A percentile compares a stretch with the other conserved stretches of the same genome.
Conservation (phyloP, 2,329 filamentous ascomycete species). For the Pseudogymnoascus sp. region DNA sequence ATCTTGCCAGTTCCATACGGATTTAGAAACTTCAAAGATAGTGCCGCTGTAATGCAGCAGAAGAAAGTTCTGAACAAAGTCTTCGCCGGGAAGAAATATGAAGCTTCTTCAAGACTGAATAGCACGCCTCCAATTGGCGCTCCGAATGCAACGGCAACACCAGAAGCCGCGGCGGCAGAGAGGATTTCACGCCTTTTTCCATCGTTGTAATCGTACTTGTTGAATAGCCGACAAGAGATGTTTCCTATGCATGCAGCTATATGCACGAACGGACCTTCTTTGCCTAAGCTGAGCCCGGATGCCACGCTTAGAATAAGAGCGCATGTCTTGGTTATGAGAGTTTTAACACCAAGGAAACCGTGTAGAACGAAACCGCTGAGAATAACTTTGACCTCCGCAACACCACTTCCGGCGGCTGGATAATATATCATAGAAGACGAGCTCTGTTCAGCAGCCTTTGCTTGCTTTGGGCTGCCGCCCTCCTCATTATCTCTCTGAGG, state of each 20-base stretch:
- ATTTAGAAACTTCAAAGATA: slow-evolving; percentile 90
- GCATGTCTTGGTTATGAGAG: slow-evolving; percentile 74
- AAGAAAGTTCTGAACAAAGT: slow-evolving; percentile 97
- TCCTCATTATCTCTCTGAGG: slow-evolving; percentile 31
- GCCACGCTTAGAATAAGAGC: slow-evolving; percentile 82
- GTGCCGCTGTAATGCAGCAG: slow-evolving; percentile 86
- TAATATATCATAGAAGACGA: slow-evolving; percentile 82
- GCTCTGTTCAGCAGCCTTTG: slow-evolving; percentile 15
- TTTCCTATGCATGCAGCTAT: slow-evolving; percentile 94
- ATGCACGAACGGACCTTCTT: slow-evolving; percentile 92
- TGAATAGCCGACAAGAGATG: slow-evolving; percentile 85
- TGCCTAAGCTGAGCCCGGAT: slow-evolving; percentile 87
- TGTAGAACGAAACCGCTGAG: slow-evolving; percentile 96
- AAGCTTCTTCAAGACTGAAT: slow-evolving; percentile 90
- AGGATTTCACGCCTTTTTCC: slow-evolving; percentile 87
- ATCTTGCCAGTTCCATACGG: slow-evolving; percentile 96
- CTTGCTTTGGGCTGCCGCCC: slow-evolving; percentile 31
- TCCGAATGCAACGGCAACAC: slow-evolving; percentile 90
- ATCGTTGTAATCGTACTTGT: slow-evolving; percentile 90
- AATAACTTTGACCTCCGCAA: slow-evolving; percentile 95
- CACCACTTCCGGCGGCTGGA: slow-evolving; percentile 88
- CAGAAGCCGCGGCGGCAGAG: slow-evolving; percentile 85
- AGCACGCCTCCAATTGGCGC: slow-evolving; percentile 84
- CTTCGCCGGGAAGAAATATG: slow-evolving; percentile 96
- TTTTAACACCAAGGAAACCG: slow-evolving; percentile 85